These are phyloP conservation scores for Arabis hirsuta DNA, from an alignment of 345 rosid species.

Conservation along the genomic window DNA sequence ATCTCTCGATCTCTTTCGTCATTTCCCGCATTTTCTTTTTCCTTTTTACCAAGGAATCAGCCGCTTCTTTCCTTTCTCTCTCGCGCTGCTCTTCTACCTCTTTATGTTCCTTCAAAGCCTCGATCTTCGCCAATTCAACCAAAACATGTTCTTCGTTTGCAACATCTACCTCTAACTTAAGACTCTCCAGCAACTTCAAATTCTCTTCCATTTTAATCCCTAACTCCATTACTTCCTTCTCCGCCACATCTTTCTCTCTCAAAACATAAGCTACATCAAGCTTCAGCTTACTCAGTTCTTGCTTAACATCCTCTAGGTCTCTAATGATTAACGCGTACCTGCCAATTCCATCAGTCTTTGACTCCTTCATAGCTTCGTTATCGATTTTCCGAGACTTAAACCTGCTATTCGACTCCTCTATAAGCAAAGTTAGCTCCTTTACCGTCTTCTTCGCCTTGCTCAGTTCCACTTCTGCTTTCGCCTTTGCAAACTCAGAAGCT, in stretches of 20 bases:
- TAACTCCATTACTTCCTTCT: conserved; percentile 52
- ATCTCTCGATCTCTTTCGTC: conserved; percentile 53
- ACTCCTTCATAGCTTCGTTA: conserved; percentile 41
- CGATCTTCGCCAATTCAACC: conserved; percentile 77
- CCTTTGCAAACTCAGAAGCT: conserved; percentile 52
- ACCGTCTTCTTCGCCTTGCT: conserved; percentile 49
- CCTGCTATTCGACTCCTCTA: conserved; percentile 53
- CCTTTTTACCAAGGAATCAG: conserved; percentile 40
- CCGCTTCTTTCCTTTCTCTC: conserved; percentile 49
- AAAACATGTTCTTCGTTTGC: conserved; percentile 79
- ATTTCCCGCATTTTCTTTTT: conserved; percentile 47
- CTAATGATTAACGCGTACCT: conserved; percentile 49
- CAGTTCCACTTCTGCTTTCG: conserved; percentile 64
- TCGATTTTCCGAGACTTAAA: conserved; percentile 40
- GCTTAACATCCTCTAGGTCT: conserved; percentile 65
- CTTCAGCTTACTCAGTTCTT: conserved; percentile 73
- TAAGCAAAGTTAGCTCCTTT: conserved; percentile 51
- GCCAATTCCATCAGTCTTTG: conserved; percentile 29
- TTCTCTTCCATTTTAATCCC: conserved; percentile 41
- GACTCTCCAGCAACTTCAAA: conserved; percentile 46
- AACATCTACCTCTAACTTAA: conserved; percentile 69
- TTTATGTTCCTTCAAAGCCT: conserved; percentile 70
- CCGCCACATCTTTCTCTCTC: conserved; percentile 62
- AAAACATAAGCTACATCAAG: conserved; percentile 66
- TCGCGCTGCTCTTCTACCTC: conserved; percentile 59